Percentiles rank a stretch among this genome's conserved stretches.
phyloP scores from a whole-genome alignment of 768 basidiomycete species.

The Termitomyces sp. region DNA sequence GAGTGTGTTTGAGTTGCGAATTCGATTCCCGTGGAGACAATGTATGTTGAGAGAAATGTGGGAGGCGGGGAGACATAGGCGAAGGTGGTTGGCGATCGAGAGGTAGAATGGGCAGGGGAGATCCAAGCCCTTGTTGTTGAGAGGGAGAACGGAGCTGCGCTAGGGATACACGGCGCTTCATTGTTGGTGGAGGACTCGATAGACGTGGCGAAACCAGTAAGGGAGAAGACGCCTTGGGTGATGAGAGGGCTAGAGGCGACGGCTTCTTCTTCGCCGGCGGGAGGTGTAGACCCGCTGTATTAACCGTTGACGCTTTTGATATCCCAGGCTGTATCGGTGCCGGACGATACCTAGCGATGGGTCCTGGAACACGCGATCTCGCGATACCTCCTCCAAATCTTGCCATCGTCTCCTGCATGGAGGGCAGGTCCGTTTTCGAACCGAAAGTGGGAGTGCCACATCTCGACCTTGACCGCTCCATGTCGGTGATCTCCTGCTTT shows the following conservation, averaged over 20 bases:
- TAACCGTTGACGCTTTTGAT: constrained; percentile 18
- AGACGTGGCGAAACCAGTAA: constrained; percentile 6
- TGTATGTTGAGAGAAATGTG: constrained; percentile 8
- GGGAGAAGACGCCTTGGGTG: constrained; percentile 13
- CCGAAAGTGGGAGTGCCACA: constrained; percentile 63
- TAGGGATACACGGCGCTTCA: constrained; percentile 16
- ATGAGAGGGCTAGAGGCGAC: constrained; percentile 24
- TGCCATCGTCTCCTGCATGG: constrained; percentile 36
- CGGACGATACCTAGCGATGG: constrained; percentile 4
- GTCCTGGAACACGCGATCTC: constrained; percentile 6
- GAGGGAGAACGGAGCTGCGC: constrained; percentile 17
- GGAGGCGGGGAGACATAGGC: constrained; percentile 19
- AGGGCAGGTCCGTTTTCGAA: constrained; percentile 41
- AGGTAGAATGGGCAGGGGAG: constrained; percentile 10
- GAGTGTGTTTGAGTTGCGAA: constrained; percentile 15
- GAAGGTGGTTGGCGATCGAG: constrained; percentile 15
- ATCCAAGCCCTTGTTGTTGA: constrained; percentile 7
- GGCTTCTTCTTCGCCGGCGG: constrained; percentile 25
- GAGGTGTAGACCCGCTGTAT: constrained; percentile 2
- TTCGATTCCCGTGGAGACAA: constrained; percentile 18
- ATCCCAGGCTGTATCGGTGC: constrained; percentile 4
- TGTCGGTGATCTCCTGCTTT: constrained; percentile 23
- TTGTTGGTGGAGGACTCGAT: constrained; percentile 13
- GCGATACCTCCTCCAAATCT: constrained; percentile 27
- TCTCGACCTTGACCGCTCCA: constrained; percentile 42